Evolutionary conservation across 2,329 filamentous ascomycete species (phyloP), one percentile per base, ranked within the genome.

Genomic region (Alternaria brassicae): DNA sequence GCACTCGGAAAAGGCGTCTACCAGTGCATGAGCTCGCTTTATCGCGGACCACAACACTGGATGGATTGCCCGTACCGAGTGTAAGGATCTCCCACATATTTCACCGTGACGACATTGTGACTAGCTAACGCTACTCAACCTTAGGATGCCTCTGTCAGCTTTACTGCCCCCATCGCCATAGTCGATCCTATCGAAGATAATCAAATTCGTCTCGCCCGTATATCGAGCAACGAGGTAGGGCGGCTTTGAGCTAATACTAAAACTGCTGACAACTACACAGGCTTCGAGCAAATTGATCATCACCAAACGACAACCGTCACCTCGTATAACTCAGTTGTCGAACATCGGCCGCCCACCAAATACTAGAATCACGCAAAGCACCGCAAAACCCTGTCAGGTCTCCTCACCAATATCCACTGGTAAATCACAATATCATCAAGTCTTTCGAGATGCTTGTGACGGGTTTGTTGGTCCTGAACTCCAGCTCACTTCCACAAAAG

Each of bases 131-230:
- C 25, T 28, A 41, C 15, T 12, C 50, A 34, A 52, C 37, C 15
- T 7, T 51, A 76, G 73, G 61, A 67, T 30, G 48, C 48, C 19
- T 34, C 62, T 2, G 15, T 34, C 50, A 27, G 44, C 17, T 56
- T 61, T 32, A 44, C 52, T 8, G 23, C n/a, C 15, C 47, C 53
- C 23, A 64, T 66, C 21, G 54, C 52, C 25, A 56, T 62, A 2
- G 34, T 39, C 21, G 74, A 76, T 51, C 66, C 74, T 3, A 73
- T 75, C 47, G 61, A 74, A 39, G 69, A 76, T n/a, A 69, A 44
- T 27, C 67, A 73, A 10, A 30, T 37, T 4, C 8, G 27, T 21
- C 23, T 23, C 12, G 15, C 19, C 13, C 6, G 10, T 25, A 25
- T 15, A 12, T 32, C 12, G 17, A 27, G 7, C 28, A 27, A 28